phyloP scores from a whole-genome alignment of 495 filamentous ascomycete genomes.

The Aspergillus avenaceus region DNA sequence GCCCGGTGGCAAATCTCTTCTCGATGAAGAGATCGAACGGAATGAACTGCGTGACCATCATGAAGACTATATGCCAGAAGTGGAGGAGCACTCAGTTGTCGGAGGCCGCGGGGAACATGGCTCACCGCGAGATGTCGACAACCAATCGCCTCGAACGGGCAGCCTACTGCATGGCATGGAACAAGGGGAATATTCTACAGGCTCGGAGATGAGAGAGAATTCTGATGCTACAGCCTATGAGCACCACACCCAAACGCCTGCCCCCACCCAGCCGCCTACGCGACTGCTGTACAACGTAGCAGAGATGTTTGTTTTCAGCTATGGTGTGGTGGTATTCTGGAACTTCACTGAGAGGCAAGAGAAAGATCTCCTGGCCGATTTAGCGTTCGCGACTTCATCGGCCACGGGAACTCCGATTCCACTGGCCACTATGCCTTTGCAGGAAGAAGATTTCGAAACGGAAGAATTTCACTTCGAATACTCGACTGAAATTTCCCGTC shows the following conservation, averaged over 20 bases:
- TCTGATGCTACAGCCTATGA: constrained; percentile 12
- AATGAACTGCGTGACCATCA: constrained; percentile 87
- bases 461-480: constrained; percentile 99
- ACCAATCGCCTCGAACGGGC: constrained; percentile 4
- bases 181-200: not conserved
- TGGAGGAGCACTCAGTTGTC: constrained; percentile 36
- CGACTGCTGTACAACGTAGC: constrained; percentile 71
- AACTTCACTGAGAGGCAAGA: constrained; percentile 95
- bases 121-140: constrained; percentile 6
- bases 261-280: constrained; percentile 23
- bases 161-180: not conserved
- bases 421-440: constrained; percentile 64
- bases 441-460: constrained; percentile 89
- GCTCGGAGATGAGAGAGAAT: not conserved
- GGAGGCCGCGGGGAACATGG: constrained; percentile 20
- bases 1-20: constrained; percentile 83
- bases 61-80: constrained; percentile 75
- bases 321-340: constrained; percentile 98
- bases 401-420: constrained; percentile 48
- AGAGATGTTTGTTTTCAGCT: constrained; percentile 97
- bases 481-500: constrained; percentile 73
- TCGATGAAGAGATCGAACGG: constrained; percentile 95
- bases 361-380: constrained; percentile 91
- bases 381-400: constrained; percentile 76
- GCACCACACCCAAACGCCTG: constrained; percentile 5